Percentiles rank a stretch among this genome's conserved stretches.
phyloP scores from a whole-genome alignment of 495 filamentous ascomycete genomes.

The Neurospora pannonica region DNA sequence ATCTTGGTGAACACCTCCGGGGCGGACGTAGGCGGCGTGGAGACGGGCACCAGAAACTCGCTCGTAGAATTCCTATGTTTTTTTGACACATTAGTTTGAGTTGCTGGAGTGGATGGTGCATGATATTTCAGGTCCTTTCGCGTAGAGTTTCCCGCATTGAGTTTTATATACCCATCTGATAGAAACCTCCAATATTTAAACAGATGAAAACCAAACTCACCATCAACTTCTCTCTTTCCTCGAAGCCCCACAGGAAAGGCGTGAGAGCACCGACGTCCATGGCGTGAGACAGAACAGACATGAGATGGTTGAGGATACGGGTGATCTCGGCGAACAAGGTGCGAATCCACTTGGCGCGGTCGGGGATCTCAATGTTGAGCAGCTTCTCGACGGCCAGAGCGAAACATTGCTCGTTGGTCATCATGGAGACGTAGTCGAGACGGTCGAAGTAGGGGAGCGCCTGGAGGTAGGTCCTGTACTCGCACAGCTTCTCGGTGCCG shows the following conservation, averaged over 20 bases:
- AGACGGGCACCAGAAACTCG: slow-evolving; percentile 96
- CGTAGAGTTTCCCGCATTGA: not conserved
- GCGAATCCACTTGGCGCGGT: slow-evolving; percentile 92
- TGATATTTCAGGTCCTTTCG: not conserved
- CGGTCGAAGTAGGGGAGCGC: slow-evolving; percentile 98
- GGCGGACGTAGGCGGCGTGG: slow-evolving; percentile 95
- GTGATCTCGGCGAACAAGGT: slow-evolving; percentile 97
- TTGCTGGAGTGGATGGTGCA: not conserved
- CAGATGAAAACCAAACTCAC: slow-evolving; percentile 37
- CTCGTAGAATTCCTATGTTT: slow-evolving; percentile 91
- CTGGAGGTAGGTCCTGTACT: slow-evolving; percentile 99
- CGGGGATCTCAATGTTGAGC: slow-evolving; percentile 92
- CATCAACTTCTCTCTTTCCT: slow-evolving; percentile 99
- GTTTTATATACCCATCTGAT: not conserved
- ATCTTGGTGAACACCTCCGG: slow-evolving; percentile 94
- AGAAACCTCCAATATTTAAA: not conserved
- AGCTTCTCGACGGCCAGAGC: slow-evolving; percentile 94
- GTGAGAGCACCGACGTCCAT: slow-evolving; percentile 99
- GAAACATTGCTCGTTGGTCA: slow-evolving; percentile 99
- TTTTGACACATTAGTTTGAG: not conserved
- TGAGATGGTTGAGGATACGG: slow-evolving; percentile 90
- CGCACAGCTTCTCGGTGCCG: slow-evolving; percentile 99
- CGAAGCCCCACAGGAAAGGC: slow-evolving; percentile 98
- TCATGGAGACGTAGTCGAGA: slow-evolving; percentile 99
- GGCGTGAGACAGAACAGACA: slow-evolving; percentile 95